Evolutionary conservation across 306 rosid genomes (phyloP), one percentile per base, ranked within the genome.

Genomic region (Trifolium fragiferum): DNA sequence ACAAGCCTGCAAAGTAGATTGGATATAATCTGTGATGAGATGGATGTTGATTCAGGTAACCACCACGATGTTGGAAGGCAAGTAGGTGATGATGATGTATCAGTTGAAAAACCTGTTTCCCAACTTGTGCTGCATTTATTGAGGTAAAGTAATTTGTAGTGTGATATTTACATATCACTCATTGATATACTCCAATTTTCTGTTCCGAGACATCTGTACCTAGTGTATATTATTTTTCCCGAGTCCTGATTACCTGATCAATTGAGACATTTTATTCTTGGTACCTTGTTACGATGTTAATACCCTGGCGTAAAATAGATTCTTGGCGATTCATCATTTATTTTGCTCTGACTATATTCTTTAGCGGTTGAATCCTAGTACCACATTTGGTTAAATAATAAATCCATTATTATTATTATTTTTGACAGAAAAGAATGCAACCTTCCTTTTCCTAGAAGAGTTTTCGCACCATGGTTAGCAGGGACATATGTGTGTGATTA

Each of bases 401-500:
- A 14, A 27, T 51, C 40, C 66, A 13, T 72, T 5, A 7, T 75
- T 15, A 25, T n/a, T 80, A n/a, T n/a, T n/a, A n/a, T 8, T 50
- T 54, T 67, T 64, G 46, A 55, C 95, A 94, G 98, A 79, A 84
- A 91, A 86, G 85, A 85, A 76, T 83, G 87, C 68, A 78, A 43
- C 59, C 87, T 94, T 73, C 81, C 86, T n/a, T 81, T 94, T 87
- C 98, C 98, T 79, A 86, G 90, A 79, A 87, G 98, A 86, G 96
- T 89, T 67, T 88, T 91, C 78, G 70, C 92, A 76, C 97, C 94
- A n/a, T 93, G 98, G 98, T 75, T 93, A 83, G 90, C 76, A 19
- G 90, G 86, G 60, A 69, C 76, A 18, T 82, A 78, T 76, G 87
- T 88, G 41, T 93, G 97, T 67, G 98, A 94, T 87, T 90, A 94